Conservation (phyloP, 148 eudicot species). For the Nepenthes mirabilis region DNA sequence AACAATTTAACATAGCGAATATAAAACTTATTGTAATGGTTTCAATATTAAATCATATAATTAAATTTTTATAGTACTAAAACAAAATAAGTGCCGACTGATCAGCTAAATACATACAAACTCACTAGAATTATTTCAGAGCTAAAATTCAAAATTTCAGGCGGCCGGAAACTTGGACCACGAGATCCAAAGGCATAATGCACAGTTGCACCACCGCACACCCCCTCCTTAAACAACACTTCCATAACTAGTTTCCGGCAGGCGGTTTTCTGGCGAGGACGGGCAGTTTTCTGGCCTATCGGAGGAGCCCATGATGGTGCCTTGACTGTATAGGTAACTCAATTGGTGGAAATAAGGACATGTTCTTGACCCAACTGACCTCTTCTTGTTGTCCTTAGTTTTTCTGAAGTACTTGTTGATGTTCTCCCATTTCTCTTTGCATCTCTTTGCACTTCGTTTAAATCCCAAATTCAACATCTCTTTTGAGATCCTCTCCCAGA, state of each 20-base stretch:
- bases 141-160: no score
- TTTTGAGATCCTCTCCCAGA: conserved; percentile 89
- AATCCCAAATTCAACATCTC: conserved; percentile 70
- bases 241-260: no score
- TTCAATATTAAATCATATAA: no score
- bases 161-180: not conserved
- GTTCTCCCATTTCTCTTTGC: conserved; percentile 98
- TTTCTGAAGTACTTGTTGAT: conserved; percentile 91
- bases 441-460: conserved; percentile 76
- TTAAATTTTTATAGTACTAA: no score
- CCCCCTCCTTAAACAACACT: not conserved
- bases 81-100: no score
- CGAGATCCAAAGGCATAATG: not conserved
- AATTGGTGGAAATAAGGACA: conserved; percentile 88
- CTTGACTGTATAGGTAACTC: conserved; percentile 56
- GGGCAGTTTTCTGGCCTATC: conserved; percentile 6
- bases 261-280: no score
- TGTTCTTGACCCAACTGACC: conserved; percentile 72
- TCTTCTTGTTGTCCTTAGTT: conserved; percentile 78
- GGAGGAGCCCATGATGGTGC: conserved; percentile 9
- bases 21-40: no score
- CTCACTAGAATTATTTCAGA: not conserved
- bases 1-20: no score
- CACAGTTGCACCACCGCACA: not conserved
- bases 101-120: conserved; percentile 1